Percentiles rank a stretch among this genome's conserved stretches.
These are phyloP conservation scores for Aspergillus eucalypticola DNA, from an alignment of 2,329 filamentous ascomycete species.

Conservation along the genomic window DNA sequence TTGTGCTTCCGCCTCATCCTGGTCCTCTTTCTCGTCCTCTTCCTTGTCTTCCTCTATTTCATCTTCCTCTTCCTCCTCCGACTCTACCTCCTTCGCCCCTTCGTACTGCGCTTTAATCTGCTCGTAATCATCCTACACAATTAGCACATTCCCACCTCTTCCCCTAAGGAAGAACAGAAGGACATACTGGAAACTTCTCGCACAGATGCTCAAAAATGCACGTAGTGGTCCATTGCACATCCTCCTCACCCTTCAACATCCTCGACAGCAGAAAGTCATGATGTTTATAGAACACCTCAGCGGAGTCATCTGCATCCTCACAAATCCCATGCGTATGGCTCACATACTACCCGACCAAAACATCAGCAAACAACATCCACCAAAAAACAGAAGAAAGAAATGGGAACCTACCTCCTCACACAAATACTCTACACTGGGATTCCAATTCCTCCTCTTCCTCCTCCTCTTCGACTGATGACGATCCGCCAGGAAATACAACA, in stretches of 20 bases:
- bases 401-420: conserved; percentile 39
- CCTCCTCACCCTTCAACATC: conserved; percentile 49
- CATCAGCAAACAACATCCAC: neutral
- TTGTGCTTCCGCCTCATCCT: conserved; percentile 20
- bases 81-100: conserved; percentile 17
- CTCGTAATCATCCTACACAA: conserved; percentile 36
- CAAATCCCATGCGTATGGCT: conserved; percentile 44
- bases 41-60: neutral
- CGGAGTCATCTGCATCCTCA: conserved; percentile 49
- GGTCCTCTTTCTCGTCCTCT: conserved; percentile 15
- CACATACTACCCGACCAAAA: conserved; percentile 35
- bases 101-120: conserved; percentile 30
- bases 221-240: conserved; percentile 47
- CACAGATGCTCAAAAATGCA: conserved; percentile 47
- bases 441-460: conserved; percentile 34
- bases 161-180: neutral
- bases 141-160: neutral
- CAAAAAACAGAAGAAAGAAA: neutral
- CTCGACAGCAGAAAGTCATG: conserved; percentile 48
- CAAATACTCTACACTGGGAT: conserved; percentile 40
- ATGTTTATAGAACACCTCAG: conserved; percentile 49
- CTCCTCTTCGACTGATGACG: conserved; percentile 49
- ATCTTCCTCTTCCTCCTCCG: conserved; percentile 18
- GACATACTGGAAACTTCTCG: conserved; percentile 44
- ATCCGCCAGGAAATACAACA: conserved; percentile 64